Percentiles rank a stretch among this genome's conserved stretches.
phyloP scores from a whole-genome alignment of 2,329 filamentous ascomycete genomes.

The Incumbomyces delicatus region DNA sequence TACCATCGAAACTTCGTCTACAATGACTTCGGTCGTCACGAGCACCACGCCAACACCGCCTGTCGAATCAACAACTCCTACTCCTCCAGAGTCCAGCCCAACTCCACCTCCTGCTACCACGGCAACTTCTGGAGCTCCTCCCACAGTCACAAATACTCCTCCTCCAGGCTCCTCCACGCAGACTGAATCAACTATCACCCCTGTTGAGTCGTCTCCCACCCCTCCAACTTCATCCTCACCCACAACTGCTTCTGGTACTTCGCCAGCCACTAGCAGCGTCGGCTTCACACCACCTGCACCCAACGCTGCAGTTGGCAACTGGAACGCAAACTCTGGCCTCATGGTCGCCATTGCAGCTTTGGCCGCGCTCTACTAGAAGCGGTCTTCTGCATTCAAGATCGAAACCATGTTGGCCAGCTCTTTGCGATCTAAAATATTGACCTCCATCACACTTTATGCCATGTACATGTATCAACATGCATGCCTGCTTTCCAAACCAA shows the following conservation, averaged over 20 bases:
- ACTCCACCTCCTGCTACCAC: neutral
- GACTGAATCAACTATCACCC: conserved; percentile 5
- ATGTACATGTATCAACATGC: conserved; percentile 8
- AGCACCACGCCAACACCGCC: neutral
- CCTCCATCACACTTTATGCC: conserved; percentile 5
- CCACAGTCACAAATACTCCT: conserved; percentile 4
- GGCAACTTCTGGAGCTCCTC: neutral
- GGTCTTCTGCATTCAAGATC: conserved; percentile 3
- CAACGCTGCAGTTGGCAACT: conserved; percentile 55
- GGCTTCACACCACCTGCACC: conserved; percentile 14
- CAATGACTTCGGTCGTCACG: neutral
- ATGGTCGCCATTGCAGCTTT: conserved; percentile 16
- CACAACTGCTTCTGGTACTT: conserved; percentile 1
- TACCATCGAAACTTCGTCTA: neutral
- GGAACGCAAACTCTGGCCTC: conserved; percentile 71
- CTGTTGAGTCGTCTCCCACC: conserved; percentile 7
- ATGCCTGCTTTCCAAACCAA: conserved; percentile 4
- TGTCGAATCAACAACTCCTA: conserved; percentile 2
- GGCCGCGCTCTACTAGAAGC: conserved; percentile 11
- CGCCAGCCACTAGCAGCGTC: conserved; percentile 9
- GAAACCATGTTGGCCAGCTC: neutral
- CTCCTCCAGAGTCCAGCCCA: conserved; percentile 4
- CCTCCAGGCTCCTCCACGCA: conserved; percentile 7
- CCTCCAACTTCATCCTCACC: neutral
- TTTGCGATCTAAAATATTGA: conserved; percentile 7